These are phyloP conservation scores for Picea abies DNA, from an alignment of 83 land plant species.

Conservation along the genomic window DNA sequence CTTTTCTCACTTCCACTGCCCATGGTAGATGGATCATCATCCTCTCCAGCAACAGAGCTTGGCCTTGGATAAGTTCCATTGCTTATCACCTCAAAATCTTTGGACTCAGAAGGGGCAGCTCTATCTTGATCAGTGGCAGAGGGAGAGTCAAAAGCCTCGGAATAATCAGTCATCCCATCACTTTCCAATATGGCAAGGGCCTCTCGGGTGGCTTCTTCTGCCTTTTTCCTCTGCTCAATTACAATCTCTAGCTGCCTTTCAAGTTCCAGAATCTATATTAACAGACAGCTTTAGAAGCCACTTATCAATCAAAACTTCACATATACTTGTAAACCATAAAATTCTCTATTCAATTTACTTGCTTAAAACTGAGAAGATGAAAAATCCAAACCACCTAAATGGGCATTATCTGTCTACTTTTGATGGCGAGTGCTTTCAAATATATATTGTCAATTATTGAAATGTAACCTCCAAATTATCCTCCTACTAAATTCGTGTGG, in stretches of 20 bases:
- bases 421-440: no score
- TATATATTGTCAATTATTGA: no score
- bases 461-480: background rate
- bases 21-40: constrained; percentile 15
- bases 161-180: constrained; percentile 39
- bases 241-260: constrained; percentile 58
- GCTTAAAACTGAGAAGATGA: background rate
- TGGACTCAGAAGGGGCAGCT: constrained; percentile 14
- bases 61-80: constrained; percentile 1
- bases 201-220: constrained; percentile 56
- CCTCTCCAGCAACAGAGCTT: constrained; percentile 8
- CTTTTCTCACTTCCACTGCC: constrained; percentile 11
- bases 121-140: constrained; percentile 42
- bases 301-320: background rate
- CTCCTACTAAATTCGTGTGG: background rate
- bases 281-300: background rate
- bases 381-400: background rate
- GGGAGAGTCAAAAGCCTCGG: constrained; percentile 41
- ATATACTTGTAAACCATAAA: background rate
- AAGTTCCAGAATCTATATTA: constrained; percentile 53
- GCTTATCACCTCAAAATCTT: background rate
- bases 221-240: constrained; percentile 55
- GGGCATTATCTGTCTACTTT: background rate
- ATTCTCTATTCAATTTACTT: background rate
- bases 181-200: constrained; percentile 55